Conservation (phyloP, 75 land plant genomes). For the Selaginella tamariscina region DNA sequence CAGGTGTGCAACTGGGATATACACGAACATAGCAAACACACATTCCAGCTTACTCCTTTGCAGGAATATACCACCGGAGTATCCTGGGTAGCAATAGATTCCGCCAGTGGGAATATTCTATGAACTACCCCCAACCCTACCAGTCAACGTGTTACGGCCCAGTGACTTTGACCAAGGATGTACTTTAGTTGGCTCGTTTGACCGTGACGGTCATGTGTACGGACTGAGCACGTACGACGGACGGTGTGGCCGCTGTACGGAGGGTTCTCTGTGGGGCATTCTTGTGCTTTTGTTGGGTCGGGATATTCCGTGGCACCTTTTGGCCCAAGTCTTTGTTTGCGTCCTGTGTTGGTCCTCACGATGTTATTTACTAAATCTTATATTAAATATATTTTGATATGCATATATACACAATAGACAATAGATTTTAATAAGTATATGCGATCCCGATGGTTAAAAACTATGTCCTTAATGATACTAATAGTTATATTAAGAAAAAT, state of each 20-base stretch:
- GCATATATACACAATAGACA: too few relatives aligned
- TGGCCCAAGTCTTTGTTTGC: neutral
- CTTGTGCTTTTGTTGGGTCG: constrained; percentile 6
- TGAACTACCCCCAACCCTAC: constrained; percentile 13
- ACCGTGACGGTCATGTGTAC: neutral
- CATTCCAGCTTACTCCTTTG: constrained; percentile 19
- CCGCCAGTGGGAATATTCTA: constrained; percentile 17
- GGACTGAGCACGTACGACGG: neutral
- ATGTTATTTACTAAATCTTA: too few relatives aligned
- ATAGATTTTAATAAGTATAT: neutral
- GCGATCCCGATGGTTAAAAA: neutral
- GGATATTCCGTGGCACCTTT: neutral
- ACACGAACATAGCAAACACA: constrained; percentile 36
- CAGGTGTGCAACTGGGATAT: too few relatives aligned
- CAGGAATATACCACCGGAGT: constrained; percentile 18
- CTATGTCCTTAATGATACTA: neutral
- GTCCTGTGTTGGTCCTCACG: neutral
- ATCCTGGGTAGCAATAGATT: constrained; percentile 41
- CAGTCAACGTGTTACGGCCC: neutral
- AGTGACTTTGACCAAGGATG: neutral
- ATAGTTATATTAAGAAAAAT: neutral
- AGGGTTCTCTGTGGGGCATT: neutral
- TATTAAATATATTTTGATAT: too few relatives aligned
- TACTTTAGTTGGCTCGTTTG: neutral
- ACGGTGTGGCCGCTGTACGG: neutral